phyloP scores from a whole-genome alignment of 1,284 basidiomycete species.

The Cryptococcus amylolentus region DNA sequence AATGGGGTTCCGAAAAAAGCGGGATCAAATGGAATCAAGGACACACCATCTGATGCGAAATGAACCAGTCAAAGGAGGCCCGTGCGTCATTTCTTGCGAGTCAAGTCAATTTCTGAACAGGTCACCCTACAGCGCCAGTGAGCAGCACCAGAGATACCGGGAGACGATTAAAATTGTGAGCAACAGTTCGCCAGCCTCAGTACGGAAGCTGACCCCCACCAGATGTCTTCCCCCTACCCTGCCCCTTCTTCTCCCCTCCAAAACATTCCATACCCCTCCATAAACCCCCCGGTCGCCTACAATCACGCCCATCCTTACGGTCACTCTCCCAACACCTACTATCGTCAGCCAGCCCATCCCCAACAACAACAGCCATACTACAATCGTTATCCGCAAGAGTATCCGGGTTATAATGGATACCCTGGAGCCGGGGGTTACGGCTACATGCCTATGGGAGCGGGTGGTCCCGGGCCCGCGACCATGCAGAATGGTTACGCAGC shows the following conservation, averaged over 20 bases:
- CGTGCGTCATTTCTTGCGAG: too few species aligned
- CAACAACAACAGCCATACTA: constrained; percentile 8
- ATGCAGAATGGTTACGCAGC: constrained; percentile 43
- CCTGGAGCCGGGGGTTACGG: constrained; percentile 10
- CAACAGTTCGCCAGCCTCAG: background rate
- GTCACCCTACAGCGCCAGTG: too few species aligned
- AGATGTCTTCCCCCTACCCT: background rate
- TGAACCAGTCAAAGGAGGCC: too few species aligned
- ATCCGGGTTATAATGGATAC: constrained; percentile 3
- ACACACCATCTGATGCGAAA: too few species aligned
- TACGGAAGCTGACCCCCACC: background rate
- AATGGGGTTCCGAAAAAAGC: too few species aligned
- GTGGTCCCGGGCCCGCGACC: constrained; percentile 40
- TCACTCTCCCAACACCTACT: constrained; percentile 2
- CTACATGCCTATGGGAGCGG: constrained; percentile 19
- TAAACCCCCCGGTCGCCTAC: too few species aligned
- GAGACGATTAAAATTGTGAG: too few species aligned
- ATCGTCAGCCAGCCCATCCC: constrained; percentile 7
- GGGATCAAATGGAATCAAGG: too few species aligned
- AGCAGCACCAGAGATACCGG: background rate
- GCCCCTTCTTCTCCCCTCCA: background rate
- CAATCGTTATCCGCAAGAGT: background rate
- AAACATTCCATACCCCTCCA: too few species aligned
- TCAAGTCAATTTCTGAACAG: too few species aligned
- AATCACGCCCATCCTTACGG: constrained; percentile 4